phyloP scores from a whole-genome alignment of 352 stramenopile genomes.

The Phytophthora syringae region DNA sequence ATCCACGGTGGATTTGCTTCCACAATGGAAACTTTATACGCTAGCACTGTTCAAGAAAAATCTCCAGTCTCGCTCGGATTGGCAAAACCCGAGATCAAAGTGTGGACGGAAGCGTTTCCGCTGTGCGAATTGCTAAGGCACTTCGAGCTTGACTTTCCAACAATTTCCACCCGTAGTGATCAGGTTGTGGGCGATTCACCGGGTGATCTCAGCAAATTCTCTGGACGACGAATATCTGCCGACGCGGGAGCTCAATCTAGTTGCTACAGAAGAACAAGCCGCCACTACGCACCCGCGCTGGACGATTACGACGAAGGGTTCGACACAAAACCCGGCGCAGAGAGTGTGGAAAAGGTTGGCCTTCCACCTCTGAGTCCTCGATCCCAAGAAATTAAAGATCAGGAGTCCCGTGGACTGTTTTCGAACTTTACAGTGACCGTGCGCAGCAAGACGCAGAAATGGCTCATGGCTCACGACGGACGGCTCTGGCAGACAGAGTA shows the following conservation, averaged over 20 bases:
- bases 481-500: constrained; percentile 35
- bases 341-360: background rate
- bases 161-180: constrained; percentile 30
- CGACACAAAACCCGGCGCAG: background rate
- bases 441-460: constrained; percentile 48
- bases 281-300: constrained; percentile 32
- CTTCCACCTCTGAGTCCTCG: constrained; percentile 26
- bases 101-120: constrained; percentile 30
- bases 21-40: constrained; percentile 52
- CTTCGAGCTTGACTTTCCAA: constrained; percentile 43
- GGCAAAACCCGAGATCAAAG: background rate
- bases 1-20: constrained; percentile 50
- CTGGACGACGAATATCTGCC: background rate
- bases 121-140: constrained; percentile 34
- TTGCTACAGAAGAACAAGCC: constrained; percentile 5
- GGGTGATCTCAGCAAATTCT: background rate
- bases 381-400: constrained; percentile 26
- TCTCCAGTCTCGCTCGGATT: constrained; percentile 1
- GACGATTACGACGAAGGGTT: constrained; percentile 27
- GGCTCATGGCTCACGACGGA: constrained; percentile 56
- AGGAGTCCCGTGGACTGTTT: constrained; percentile 31
- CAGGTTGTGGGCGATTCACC: background rate
- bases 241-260: constrained; percentile 3
- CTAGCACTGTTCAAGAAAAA: background rate
- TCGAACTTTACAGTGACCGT: constrained; percentile 45